Evolutionary conservation across 2,329 filamentous ascomycete species (phyloP).

Genomic region (Immersiporthe knoxdaviesiana): DNA sequence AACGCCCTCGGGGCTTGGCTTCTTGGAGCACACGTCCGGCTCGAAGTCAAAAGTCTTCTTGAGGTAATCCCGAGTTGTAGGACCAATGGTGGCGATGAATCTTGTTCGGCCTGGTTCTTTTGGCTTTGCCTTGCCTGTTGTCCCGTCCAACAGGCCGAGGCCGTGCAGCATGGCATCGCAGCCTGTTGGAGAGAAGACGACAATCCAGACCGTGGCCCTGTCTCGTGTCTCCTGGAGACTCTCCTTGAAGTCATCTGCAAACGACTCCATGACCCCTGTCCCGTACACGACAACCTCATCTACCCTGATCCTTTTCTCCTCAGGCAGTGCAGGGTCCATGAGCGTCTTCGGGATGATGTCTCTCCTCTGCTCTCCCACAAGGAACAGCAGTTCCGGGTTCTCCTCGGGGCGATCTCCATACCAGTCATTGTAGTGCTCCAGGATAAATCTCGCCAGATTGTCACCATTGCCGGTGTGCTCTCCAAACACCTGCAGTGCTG

Average conservation of each 20-base stretch:
- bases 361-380: slow-evolving; percentile 85
- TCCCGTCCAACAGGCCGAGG: slow-evolving; percentile 55
- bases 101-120: slow-evolving; percentile 48
- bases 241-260: slow-evolving; percentile 66
- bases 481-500: slow-evolving; percentile 69
- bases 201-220: slow-evolving; percentile 64
- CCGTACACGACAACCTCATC: slow-evolving; percentile 85
- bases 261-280: slow-evolving; percentile 80
- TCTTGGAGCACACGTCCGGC: slow-evolving; percentile 79
- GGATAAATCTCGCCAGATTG: slow-evolving; percentile 75
- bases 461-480: slow-evolving; percentile 85
- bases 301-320: slow-evolving; percentile 62
- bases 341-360: slow-evolving; percentile 88
- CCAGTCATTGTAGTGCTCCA: slow-evolving; percentile 71
- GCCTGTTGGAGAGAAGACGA: slow-evolving; percentile 72
- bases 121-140: slow-evolving; percentile 44
- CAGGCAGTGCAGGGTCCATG: slow-evolving; percentile 58
- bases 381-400: slow-evolving; percentile 74
- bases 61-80: slow-evolving; percentile 83
- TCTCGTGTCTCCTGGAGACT: slow-evolving; percentile 51
- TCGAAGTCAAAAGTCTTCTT: slow-evolving; percentile 64
- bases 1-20: slow-evolving; percentile 81
- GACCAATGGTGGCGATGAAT: slow-evolving; percentile 85
- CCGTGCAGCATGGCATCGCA: slow-evolving; percentile 63
- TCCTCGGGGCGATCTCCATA: slow-evolving; percentile 49